These are phyloP conservation scores for Aspergillus alliaceus DNA, from an alignment of 2,329 filamentous ascomycete species.

Conservation along the genomic window DNA sequence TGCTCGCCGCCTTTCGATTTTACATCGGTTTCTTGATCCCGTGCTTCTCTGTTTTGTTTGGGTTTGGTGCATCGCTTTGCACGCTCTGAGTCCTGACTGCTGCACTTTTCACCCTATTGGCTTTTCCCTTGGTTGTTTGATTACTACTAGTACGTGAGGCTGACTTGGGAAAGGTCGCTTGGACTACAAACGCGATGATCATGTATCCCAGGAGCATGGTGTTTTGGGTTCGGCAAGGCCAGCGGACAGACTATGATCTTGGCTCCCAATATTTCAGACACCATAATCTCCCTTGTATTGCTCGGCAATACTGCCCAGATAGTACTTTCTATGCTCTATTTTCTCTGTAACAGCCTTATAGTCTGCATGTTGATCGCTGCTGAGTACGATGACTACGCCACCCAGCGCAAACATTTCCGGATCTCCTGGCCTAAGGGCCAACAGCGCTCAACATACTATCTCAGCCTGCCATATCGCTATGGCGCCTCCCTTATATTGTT, in stretches of 20 bases:
- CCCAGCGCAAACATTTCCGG: slow-evolving; percentile 40
- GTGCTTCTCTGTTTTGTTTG: too few species aligned
- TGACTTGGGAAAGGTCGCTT: too few species aligned
- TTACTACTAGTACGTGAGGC: too few species aligned
- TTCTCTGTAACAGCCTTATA: slow-evolving; percentile 34
- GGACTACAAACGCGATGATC: too few species aligned
- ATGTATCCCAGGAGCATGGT: background rate
- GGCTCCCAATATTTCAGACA: background rate
- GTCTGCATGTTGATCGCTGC: slow-evolving; percentile 48
- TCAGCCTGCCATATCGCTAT: slow-evolving; percentile 42
- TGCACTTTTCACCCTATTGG: too few species aligned
- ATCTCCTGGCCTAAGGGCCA: slow-evolving; percentile 43
- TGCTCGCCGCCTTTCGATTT: too few species aligned
- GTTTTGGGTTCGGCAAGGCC: background rate
- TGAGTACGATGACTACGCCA: slow-evolving; percentile 50
- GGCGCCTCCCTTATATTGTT: slow-evolving; percentile 31
- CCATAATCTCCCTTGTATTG: slow-evolving; percentile 5
- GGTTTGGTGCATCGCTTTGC: too few species aligned
- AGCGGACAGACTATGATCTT: background rate
- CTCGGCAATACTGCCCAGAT: slow-evolving; percentile 35
- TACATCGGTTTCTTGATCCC: too few species aligned
- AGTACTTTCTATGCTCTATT: slow-evolving; percentile 33
- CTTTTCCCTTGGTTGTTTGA: too few species aligned
- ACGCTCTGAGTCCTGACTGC: too few species aligned
- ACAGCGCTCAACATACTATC: slow-evolving; percentile 47